phyloP scores from a whole-genome alignment of 208 protist genomes.

The Tritrichomonas foetus region DNA sequence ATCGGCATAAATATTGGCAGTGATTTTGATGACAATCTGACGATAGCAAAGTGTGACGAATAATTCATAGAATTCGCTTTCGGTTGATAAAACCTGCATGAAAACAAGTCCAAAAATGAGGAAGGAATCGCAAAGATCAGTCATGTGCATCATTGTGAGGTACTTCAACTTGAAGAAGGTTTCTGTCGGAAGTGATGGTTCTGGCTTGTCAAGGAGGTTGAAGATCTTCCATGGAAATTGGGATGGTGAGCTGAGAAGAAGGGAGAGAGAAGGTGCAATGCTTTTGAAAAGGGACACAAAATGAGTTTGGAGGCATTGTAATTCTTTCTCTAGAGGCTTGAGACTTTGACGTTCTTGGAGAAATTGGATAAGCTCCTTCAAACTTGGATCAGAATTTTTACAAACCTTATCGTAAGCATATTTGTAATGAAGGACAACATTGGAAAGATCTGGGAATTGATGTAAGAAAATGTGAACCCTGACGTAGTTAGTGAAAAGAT shows the following conservation, averaged over 20 bases:
- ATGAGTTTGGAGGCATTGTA: background rate
- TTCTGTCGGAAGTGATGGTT: background rate
- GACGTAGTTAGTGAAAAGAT: background rate
- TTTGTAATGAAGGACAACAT: background rate
- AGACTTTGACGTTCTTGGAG: background rate
- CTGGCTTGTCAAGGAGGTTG: background rate
- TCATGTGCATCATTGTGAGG: background rate
- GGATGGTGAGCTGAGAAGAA: background rate
- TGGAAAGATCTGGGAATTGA: background rate
- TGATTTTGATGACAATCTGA: background rate
- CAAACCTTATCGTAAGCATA: background rate
- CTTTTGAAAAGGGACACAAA: background rate
- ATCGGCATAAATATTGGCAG: background rate
- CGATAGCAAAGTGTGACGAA: background rate
- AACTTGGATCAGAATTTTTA: background rate
- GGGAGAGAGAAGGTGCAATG: background rate
- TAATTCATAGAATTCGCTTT: background rate
- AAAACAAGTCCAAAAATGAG: background rate
- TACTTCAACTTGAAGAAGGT: conserved; percentile 17
- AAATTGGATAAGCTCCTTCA: background rate
- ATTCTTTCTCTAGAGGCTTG: background rate
- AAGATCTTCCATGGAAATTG: background rate
- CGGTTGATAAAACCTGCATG: background rate
- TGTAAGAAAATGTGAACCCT: background rate
- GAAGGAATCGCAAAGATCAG: background rate